Evolutionary conservation across 2,329 filamentous ascomycete genomes (phyloP).

Genomic region (Intubia oerlemansii): DNA sequence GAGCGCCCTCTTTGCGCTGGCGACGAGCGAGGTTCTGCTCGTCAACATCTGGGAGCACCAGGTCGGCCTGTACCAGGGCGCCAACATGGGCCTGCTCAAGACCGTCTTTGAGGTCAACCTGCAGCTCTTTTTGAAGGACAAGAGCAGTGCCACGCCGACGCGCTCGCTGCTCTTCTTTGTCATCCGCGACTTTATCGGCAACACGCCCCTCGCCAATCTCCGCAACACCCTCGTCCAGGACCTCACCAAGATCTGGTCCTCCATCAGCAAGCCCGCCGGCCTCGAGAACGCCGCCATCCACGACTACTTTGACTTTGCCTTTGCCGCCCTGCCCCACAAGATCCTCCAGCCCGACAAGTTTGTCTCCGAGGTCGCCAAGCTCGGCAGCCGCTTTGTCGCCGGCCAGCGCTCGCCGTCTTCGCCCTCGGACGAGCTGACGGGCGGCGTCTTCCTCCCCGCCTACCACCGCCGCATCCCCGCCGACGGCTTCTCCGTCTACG

Average conservation of each 20-base stretch:
- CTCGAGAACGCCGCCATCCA: conserved; percentile 78
- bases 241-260: conserved; percentile 76
- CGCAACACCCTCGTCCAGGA: conserved; percentile 82
- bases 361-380: conserved; percentile 52
- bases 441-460: conserved; percentile 73
- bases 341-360: conserved; percentile 90
- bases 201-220: conserved; percentile 74
- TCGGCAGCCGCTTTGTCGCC: conserved; percentile 63
- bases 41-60: conserved; percentile 99
- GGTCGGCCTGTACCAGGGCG: conserved; percentile 91
- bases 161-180: conserved; percentile 95
- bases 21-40: conserved; percentile 92
- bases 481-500: conserved; percentile 89
- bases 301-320: conserved; percentile 97
- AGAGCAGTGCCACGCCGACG: conserved; percentile 40
- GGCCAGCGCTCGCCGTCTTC: conserved; percentile 36
- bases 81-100: conserved; percentile 96
- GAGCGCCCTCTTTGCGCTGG: conserved; percentile 88
- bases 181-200: conserved; percentile 88
- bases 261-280: conserved; percentile 76
- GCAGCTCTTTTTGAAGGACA: conserved; percentile 85
- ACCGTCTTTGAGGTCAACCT: conserved; percentile 98
- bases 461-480: conserved; percentile 93
- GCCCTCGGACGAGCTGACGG: conserved; percentile 53
- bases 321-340: conserved; percentile 89